A percentile compares a stretch with the other conserved stretches of the same genome.
Conservation (phyloP, 139 green algal genomes). For the Haematococcus sp. region DNA sequence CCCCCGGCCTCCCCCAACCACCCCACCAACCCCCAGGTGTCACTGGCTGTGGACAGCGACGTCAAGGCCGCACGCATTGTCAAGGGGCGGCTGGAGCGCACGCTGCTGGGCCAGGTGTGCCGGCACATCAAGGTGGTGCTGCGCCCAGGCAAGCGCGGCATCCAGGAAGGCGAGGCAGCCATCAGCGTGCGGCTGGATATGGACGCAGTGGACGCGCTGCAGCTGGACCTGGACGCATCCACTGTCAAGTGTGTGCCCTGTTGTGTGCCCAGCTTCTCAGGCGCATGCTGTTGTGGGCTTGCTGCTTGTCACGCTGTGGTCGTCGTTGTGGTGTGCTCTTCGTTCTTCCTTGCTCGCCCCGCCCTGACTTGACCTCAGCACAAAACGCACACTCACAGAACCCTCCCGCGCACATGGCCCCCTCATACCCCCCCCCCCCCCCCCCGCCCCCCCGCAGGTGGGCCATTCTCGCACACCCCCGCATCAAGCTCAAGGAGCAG, state of each 20-base stretch:
- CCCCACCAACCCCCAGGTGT: too few relatives aligned
- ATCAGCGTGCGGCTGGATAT: slow-evolving; percentile 70
- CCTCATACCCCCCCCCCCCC: too few relatives aligned
- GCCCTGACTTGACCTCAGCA: too few relatives aligned
- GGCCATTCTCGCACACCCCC: slow-evolving; percentile 48
- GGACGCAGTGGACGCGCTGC: slow-evolving; percentile 56
- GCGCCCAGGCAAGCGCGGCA: slow-evolving; percentile 2
- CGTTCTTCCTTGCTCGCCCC: too few relatives aligned
- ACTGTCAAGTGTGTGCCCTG: slow-evolving; percentile 38
- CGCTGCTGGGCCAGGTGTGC: slow-evolving; percentile 10
- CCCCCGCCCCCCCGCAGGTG: slow-evolving; percentile 18
- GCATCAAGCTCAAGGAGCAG: slow-evolving; percentile 78
- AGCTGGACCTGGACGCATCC: slow-evolving; percentile 72
- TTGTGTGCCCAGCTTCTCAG: not conserved
- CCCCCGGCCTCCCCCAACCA: not conserved
- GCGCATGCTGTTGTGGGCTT: too few relatives aligned
- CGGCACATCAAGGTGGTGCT: slow-evolving; percentile 54
- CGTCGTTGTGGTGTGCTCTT: too few relatives aligned
- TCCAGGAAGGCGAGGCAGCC: slow-evolving; percentile 27
- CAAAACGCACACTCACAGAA: too few relatives aligned
- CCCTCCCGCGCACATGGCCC: too few relatives aligned
- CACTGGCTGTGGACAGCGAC: slow-evolving; percentile 62
- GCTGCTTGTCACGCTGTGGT: too few relatives aligned
- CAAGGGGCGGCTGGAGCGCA: slow-evolving; percentile 59
- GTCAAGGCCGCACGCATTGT: slow-evolving; percentile 83